phyloP scores from a whole-genome alignment of 371 early-diverging fungal genomes.

The Catenaria anguillulae region DNA sequence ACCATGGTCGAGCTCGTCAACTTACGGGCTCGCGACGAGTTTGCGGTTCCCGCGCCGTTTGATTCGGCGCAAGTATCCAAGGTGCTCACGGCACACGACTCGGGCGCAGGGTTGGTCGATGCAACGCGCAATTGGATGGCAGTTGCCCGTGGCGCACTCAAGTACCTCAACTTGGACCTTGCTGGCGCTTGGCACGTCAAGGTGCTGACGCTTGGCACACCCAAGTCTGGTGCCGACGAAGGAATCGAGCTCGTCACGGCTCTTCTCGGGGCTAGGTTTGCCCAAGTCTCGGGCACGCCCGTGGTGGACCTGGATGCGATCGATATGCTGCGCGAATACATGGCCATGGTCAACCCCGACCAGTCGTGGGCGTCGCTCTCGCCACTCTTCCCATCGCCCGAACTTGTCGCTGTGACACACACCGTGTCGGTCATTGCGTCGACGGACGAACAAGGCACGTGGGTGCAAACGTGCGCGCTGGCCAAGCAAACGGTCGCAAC shows the following conservation, averaged over 20 bases:
- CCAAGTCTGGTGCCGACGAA: no score
- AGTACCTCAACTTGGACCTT: no score
- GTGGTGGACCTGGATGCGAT: neutral
- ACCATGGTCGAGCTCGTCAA: neutral
- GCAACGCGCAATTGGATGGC: neutral
- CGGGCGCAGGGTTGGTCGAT: neutral
- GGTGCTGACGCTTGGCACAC: no score
- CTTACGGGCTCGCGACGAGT: neutral
- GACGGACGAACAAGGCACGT: no score
- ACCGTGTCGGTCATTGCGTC: no score
- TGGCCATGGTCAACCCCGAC: no score
- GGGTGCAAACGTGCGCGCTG: no score
- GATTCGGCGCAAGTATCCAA: neutral
- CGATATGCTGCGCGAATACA: neutral
- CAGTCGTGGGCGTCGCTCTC: no score
- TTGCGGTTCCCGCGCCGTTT: neutral
- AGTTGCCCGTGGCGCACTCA: no score
- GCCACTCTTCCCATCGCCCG: no score
- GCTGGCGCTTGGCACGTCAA: no score
- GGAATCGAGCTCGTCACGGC: neutral
- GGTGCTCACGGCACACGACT: neutral
- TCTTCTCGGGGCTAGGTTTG: neutral
- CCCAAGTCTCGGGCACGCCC: neutral
- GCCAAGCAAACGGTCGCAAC: neutral
- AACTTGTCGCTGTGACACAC: no score